These are phyloP conservation scores for Allium fistulosum DNA, from an alignment of 106 monocot genomes.

Conservation along the genomic window DNA sequence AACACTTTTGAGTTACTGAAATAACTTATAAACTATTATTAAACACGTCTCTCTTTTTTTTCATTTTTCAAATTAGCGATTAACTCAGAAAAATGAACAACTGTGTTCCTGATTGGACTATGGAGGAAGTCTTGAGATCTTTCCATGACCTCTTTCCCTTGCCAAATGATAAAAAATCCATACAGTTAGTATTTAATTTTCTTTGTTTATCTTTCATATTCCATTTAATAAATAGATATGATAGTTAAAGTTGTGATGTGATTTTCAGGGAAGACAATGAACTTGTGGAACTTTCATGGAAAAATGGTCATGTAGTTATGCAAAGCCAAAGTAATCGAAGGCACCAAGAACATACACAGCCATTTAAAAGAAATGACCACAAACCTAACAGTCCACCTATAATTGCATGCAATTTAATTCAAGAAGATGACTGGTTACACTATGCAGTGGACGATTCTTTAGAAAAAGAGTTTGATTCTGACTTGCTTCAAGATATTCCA, in stretches of 20 bases:
- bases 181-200: slow-evolving; percentile 9
- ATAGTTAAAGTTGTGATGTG: background rate
- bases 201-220: background rate
- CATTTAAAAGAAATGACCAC: too few relatives aligned
- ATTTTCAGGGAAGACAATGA: slow-evolving; percentile 37
- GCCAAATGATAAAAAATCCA: slow-evolving; percentile 23
- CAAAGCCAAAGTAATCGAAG: slow-evolving; percentile 46
- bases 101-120: slow-evolving; percentile 24
- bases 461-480: slow-evolving; percentile 41
- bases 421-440: slow-evolving; percentile 67
- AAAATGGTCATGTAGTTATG: slow-evolving; percentile 56
- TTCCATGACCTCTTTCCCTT: slow-evolving; percentile 2
- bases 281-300: slow-evolving; percentile 62
- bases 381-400: background rate
- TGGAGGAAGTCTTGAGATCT: slow-evolving; percentile 24
- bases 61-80: background rate
- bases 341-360: background rate
- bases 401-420: background rate
- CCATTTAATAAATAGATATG: background rate
- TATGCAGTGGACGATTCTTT: slow-evolving; percentile 52
- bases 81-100: slow-evolving; percentile 16
- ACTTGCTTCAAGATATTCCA: slow-evolving; percentile 47
- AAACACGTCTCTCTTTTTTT: background rate
- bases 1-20: background rate
- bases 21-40: background rate